Base-by-base conservation (phyloP, 371 early-diverging fungal genomes). In the Mucor racemosus region DNA sequence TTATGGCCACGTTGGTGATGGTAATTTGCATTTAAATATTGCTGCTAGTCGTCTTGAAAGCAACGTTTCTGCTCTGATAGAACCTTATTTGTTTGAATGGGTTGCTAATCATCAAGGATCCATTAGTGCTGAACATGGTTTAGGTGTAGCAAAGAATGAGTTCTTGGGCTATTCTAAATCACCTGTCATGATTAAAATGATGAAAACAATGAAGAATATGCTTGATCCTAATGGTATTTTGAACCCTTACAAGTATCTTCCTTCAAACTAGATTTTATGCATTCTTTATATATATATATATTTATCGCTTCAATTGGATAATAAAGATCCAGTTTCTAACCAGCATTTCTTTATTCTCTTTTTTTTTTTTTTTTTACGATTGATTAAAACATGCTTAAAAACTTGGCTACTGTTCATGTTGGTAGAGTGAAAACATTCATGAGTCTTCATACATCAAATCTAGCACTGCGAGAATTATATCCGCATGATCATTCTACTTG, bases 81-180 rank as follows among this genome's bases (percentile, higher is more conserved):
- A 99, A 78, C 97, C 97, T n/a, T 95, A 80, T 66, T 82, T 99
- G 8, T 98, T 95, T 71, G 95, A 99, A 77, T 92, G 92, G 92
- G 91, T 33, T 34, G 88, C 86, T 58, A 84, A 88, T 58, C 82
- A 88, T 39, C 72, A 86, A 15, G 94, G 94, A 8, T 90, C 90
- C n/a, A 90, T 95, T 60, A 91, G 92, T 55, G 94, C 94, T 35
- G 92, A 91, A 73, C 86, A 91, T 69, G 88, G 91, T 19, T 77
- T 95, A 36, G 95, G 95, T 35, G 72, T 85, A 21, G 90, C 90
- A 46, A 95, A 94, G 77, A 84, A 84, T 55, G 81, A 89, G 38
- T 84, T 84, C 65, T 67, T 90, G 59, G 82, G 81, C 15, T 91
- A 90, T 67, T 88, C 90, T 17, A 92, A 92, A 66, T 82, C 84